Evolutionary conservation across 2,329 filamentous ascomycete genomes (phyloP).

Genomic region (Aspergillus awamori): DNA sequence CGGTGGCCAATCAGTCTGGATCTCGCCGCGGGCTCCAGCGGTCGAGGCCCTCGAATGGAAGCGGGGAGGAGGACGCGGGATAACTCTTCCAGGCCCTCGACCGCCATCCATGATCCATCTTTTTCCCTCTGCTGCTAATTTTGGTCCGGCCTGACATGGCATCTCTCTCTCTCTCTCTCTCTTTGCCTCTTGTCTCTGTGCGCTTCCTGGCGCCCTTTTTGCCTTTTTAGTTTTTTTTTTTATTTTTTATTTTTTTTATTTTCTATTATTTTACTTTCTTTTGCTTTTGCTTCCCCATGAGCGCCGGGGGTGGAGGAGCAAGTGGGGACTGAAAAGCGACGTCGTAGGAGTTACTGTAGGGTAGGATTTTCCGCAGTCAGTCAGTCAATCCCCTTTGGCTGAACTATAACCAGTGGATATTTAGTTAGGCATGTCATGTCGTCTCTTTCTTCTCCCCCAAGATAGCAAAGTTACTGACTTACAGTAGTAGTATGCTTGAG

Average conservation of each 20-base stretch:
- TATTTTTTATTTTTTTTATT: background rate
- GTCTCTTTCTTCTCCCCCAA: too few species aligned
- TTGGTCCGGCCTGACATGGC: conserved; percentile 19
- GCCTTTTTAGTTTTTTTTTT: background rate
- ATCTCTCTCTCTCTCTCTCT: background rate
- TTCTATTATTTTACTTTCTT: too few species aligned
- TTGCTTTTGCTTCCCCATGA: too few species aligned
- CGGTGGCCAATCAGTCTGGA: conserved; percentile 19
- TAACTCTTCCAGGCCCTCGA: conserved; percentile 17
- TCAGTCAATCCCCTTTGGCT: too few species aligned
- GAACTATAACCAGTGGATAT: too few species aligned
- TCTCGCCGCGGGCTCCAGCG: conserved; percentile 11
- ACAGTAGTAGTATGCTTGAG: background rate
- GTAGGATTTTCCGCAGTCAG: too few species aligned
- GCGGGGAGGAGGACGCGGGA: conserved; percentile 22
- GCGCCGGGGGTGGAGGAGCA: background rate
- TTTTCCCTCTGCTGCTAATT: conserved; percentile 19
- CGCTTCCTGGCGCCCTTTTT: background rate
- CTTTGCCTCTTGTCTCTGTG: background rate
- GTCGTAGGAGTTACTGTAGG: too few species aligned
- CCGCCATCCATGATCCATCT: too few species aligned
- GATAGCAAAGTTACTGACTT: too few species aligned
- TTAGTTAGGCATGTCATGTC: too few species aligned
- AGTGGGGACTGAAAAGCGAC: too few species aligned
- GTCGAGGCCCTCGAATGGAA: conserved; percentile 29